Percentiles rank a stretch among this genome's conserved stretches.
Evolutionary conservation across 2,329 filamentous ascomycete genomes (phyloP).

Genomic region (Stagonosporopsis chrysanthemi): DNA sequence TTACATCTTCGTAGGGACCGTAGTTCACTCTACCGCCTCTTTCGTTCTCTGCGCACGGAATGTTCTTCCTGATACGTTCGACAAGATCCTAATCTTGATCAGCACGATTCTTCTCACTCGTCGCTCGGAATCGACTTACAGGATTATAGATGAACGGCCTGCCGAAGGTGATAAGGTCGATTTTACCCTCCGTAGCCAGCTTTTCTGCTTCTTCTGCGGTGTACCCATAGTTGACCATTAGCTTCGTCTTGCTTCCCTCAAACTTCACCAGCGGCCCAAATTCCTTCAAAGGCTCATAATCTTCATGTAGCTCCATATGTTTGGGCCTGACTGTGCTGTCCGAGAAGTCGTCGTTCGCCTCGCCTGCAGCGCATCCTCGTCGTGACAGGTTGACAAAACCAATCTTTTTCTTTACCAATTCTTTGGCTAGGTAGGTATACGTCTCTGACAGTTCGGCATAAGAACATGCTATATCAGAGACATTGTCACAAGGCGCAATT

Average conservation of each 20-base stretch:
- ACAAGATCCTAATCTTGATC: constrained; percentile 18
- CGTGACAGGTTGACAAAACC: constrained; percentile 17
- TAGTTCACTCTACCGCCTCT: constrained; percentile 33
- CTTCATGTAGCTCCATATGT: constrained; percentile 20
- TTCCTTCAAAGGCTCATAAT: constrained; percentile 28
- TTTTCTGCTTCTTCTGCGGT: constrained; percentile 31
- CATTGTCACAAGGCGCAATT: constrained; percentile 37
- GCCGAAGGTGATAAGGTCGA: constrained; percentile 33
- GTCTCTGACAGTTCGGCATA: constrained; percentile 17
- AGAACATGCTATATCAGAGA: constrained; percentile 12
- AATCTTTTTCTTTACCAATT: constrained; percentile 4
- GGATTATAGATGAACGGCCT: constrained; percentile 35
- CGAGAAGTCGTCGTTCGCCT: constrained; percentile 10
- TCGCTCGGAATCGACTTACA: constrained; percentile 4
- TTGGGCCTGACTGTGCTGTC: constrained; percentile 5
- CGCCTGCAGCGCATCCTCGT: constrained; percentile 4
- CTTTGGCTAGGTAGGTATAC: constrained; percentile 16
- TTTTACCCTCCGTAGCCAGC: constrained; percentile 22
- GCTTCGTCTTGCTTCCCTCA: constrained; percentile 30
- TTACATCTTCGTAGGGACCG: constrained; percentile 27
- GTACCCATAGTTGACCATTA: constrained; percentile 39
- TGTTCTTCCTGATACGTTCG: constrained; percentile 20
- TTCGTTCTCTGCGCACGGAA: constrained; percentile 29
- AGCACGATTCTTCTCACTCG: background rate
- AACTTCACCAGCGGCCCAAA: constrained; percentile 38